Evolutionary conservation across 805 yeast species (phyloP).

Genomic region (Hanseniaspora lindneri): DNA sequence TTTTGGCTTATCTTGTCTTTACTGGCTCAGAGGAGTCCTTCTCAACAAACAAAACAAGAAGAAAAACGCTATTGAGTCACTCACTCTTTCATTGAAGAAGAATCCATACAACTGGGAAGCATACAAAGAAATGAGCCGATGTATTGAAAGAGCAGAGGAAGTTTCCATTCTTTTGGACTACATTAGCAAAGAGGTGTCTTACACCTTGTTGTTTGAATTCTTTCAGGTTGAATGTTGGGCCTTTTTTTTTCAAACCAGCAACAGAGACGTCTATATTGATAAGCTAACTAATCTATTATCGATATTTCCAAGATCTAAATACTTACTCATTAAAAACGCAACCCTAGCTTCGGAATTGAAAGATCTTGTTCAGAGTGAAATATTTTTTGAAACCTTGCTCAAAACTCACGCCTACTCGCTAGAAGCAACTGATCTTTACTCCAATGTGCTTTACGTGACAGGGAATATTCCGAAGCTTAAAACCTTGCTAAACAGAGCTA

Average conservation of each 20-base stretch:
- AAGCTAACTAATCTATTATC: slow-evolving; percentile 39
- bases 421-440: slow-evolving; percentile 84
- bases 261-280: slow-evolving; percentile 36
- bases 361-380: slow-evolving; percentile 72
- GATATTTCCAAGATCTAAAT: slow-evolving; percentile 61
- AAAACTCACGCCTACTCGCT: slow-evolving; percentile 68
- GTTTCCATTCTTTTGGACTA: slow-evolving; percentile 35
- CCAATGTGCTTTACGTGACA: slow-evolving; percentile 91
- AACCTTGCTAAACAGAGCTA: slow-evolving; percentile 72
- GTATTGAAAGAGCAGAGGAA: slow-evolving; percentile 51
- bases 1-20: slow-evolving; percentile 39
- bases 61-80: slow-evolving; percentile 46
- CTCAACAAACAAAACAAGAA: slow-evolving; percentile 46
- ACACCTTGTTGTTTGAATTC: slow-evolving; percentile 36
- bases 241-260: slow-evolving; percentile 59
- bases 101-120: slow-evolving; percentile 91
- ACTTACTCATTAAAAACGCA: slow-evolving; percentile 71
- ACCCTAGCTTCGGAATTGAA: slow-evolving; percentile 70
- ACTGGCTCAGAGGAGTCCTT: slow-evolving; percentile 61
- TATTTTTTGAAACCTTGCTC: slow-evolving; percentile 63
- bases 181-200: slow-evolving; percentile 26
- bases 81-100: slow-evolving; percentile 47
- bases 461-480: slow-evolving; percentile 77
- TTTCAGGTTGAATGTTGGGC: slow-evolving; percentile 61
- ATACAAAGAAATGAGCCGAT: slow-evolving; percentile 68